phyloP scores from a whole-genome alignment of 2,329 filamentous ascomycete genomes.

The Myriosclerotinia curreyana region DNA sequence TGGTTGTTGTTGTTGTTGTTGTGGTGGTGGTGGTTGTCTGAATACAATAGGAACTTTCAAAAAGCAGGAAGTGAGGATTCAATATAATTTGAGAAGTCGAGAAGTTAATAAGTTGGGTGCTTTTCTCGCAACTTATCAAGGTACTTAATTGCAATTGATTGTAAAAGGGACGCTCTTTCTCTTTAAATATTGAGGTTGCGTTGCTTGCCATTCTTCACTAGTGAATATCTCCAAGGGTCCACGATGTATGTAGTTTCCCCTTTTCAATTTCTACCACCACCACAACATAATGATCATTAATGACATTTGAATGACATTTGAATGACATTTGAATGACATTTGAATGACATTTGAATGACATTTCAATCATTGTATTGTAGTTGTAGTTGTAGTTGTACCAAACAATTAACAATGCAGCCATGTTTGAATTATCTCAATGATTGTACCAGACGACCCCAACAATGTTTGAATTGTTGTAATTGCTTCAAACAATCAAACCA shows the following conservation, averaged over 20 bases:
- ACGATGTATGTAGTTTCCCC: background rate
- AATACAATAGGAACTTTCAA: background rate
- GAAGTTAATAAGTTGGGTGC: no score
- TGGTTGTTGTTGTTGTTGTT: background rate
- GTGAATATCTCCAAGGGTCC: background rate
- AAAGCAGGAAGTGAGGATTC: no score
- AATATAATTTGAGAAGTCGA: background rate
- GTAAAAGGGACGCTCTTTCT: background rate
- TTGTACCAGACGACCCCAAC: background rate
- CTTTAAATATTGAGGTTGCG: background rate
- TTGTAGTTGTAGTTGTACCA: no score
- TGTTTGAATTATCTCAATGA: no score
- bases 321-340: no score
- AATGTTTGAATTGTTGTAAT: background rate
- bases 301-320: no score
- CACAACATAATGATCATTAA: no score
- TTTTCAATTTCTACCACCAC: background rate
- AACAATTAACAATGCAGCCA: no score
- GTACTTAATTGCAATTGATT: no score
- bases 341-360: no score
- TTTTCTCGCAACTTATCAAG: background rate
- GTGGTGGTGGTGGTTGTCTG: background rate
- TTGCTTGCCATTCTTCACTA: background rate
- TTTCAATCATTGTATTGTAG: no score
- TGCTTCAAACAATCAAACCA: background rate